Base-by-base conservation (phyloP, 371 early-diverging fungal species). In the Mortierella sp. region DNA sequence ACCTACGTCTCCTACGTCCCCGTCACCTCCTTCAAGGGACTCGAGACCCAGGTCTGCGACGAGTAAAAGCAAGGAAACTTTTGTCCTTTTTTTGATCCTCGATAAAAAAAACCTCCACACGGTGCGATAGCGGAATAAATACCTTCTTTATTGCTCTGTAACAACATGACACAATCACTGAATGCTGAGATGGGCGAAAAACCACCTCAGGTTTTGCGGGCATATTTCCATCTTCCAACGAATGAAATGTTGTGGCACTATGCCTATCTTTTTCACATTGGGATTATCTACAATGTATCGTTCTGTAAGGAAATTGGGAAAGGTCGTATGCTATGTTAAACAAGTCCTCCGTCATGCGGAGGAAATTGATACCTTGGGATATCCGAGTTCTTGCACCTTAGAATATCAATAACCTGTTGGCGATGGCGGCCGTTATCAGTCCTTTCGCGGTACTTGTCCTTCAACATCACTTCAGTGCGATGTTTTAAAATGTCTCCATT, bases 1-100 rank as follows among this genome's bases (percentile, higher is more conserved):
- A 95, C 97, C 78, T 88, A 90, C 72, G 97, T 96, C 70, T 88
- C 94, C 83, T 90, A 87, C 76, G 98, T 98, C 64, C 93, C 94
- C 57, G 92, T 93, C 77, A 87, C 93, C 77, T 84, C 89, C 84
- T 97, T 96, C 91, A 95, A 95, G 91, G 95, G 95, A 89, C 90
- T 91, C 74, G 86, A 88, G 85, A 91, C 88, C 70, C 83, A 86
- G 73, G 87, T 85, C 78, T 84, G 86, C 69, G 91, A 91, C 76
- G 90, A 91, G 78, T 86, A 89, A 85, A 77, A 43, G 45, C 12
- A 43, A 58, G 45, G 26, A 22, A 22, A 16, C 16, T 12, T 47
- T 37, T 20, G 26, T n/a, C 54, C 43, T 63, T 70, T 51, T 57
- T 69, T 73, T 65, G 62, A 58, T 40, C 70, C 30, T 49, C 57